Percentiles rank a stretch among this genome's conserved stretches.
These are phyloP conservation scores for Colletotrichum acutatum DNA, from an alignment of 2,329 filamentous ascomycete genomes.

Conservation along the genomic window DNA sequence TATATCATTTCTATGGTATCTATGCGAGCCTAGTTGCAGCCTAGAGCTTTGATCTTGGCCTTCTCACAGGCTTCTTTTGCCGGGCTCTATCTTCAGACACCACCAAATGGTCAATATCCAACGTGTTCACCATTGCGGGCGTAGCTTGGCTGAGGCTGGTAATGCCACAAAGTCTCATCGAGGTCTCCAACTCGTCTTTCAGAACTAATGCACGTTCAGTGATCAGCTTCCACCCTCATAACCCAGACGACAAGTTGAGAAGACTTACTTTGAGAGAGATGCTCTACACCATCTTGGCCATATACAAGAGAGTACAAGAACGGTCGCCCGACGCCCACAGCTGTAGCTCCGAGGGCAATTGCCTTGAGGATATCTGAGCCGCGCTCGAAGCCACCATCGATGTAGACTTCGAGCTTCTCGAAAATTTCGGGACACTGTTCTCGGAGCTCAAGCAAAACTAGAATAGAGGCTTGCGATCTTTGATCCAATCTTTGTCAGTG, in stretches of 20 bases:
- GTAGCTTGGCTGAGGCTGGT: conserved; percentile 43
- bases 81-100: conserved; percentile 14
- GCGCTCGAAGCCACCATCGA: conserved; percentile 73
- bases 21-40: background rate
- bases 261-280: conserved; percentile 40
- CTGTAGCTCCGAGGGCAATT: conserved; percentile 70
- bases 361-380: conserved; percentile 77
- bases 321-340: conserved; percentile 76
- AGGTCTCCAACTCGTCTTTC: conserved; percentile 44
- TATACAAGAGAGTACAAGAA: conserved; percentile 66
- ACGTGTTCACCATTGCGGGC: conserved; percentile 44
- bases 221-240: background rate
- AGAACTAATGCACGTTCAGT: conserved; percentile 21
- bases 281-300: conserved; percentile 59
- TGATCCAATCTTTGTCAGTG: conserved; percentile 55
- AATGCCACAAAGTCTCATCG: conserved; percentile 44
- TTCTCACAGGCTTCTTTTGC: background rate
- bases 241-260: fast-evolving
- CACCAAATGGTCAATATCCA: conserved; percentile 45
- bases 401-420: conserved; percentile 59
- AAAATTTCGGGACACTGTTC: conserved; percentile 47
- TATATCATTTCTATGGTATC: too few relatives aligned
- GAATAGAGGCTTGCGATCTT: conserved; percentile 45
- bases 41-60: conserved; percentile 1
- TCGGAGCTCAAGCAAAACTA: conserved; percentile 56